Evolutionary conservation across 371 early-diverging fungal species (phyloP).

Genomic region (Mucor indicus): DNA sequence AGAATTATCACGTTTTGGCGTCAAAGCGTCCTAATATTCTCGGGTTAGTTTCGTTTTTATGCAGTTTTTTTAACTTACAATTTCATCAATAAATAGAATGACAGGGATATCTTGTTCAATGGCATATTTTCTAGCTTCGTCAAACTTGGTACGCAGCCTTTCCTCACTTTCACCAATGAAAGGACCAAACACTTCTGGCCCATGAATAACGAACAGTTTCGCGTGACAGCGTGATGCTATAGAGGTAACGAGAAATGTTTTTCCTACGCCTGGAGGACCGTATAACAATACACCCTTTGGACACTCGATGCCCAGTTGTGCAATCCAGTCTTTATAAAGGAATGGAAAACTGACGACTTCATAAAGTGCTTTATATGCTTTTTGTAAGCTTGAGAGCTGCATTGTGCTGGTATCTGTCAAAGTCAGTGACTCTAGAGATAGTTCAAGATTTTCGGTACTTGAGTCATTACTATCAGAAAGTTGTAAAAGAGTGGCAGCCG

Average conservation of each 20-base stretch:
- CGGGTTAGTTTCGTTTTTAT: not conserved
- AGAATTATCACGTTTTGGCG: conserved; percentile 82
- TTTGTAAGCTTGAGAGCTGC: conserved; percentile 19
- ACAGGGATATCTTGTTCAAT: conserved; percentile 48
- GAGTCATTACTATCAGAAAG: conserved; percentile 13
- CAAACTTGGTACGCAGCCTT: conserved; percentile 80
- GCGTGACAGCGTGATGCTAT: conserved; percentile 65
- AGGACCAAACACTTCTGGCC: conserved; percentile 90
- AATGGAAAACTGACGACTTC: conserved; percentile 83
- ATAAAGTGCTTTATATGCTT: conserved; percentile 63
- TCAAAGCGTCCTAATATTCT: conserved; percentile 78
- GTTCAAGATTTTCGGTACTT: conserved; percentile 8
- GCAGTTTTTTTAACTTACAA: conserved; percentile 54
- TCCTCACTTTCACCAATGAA: conserved; percentile 95
- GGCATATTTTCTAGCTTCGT: conserved; percentile 63
- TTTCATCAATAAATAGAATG: conserved; percentile 98
- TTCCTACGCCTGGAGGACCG: conserved; percentile 97
- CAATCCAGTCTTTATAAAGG: conserved; percentile 62
- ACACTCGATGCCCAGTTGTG: conserved; percentile 69
- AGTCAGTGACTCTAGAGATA: conserved; percentile 5
- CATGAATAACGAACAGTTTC: conserved; percentile 66
- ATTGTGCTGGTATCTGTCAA: not conserved
- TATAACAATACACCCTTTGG: conserved; percentile 89
- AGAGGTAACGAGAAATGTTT: conserved; percentile 77
- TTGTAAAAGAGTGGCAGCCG: conserved; percentile 7